Conservation (phyloP, 2,329 filamentous ascomycete species). For the Colletotrichum sp. region DNA sequence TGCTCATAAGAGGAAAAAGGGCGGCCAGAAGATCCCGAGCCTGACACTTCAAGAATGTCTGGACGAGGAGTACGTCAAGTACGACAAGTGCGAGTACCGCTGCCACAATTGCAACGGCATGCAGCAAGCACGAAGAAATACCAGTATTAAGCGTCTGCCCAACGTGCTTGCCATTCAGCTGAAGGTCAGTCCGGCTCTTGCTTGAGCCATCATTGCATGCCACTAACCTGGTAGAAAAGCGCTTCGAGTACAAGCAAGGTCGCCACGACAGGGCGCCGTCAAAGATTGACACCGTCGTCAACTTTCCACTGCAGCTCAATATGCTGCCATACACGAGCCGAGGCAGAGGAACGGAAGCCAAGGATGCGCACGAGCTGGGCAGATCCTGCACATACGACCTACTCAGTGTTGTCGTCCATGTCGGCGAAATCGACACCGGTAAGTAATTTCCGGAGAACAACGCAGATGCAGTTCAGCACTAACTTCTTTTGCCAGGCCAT, state of each 20-base stretch:
- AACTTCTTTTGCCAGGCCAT: conserved; percentile 54
- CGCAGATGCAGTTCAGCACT: neutral
- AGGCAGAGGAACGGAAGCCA: conserved; percentile 55
- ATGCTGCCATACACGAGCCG: conserved; percentile 88
- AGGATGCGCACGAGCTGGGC: conserved; percentile 59
- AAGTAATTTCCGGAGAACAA: conserved; percentile 61
- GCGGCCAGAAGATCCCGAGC: conserved; percentile 49
- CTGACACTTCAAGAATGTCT: conserved; percentile 76
- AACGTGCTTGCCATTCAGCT: conserved; percentile 92
- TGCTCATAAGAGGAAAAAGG: conserved; percentile 69
- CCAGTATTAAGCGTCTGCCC: conserved; percentile 83
- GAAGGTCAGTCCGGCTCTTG: conserved; percentile 65
- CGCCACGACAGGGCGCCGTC: conserved; percentile 72
- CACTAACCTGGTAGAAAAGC: conserved; percentile 36
- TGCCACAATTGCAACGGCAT: conserved; percentile 80
- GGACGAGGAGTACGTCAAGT: conserved; percentile 83
- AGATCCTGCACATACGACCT: conserved; percentile 83
- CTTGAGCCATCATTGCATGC: neutral
- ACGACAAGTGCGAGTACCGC: conserved; percentile 88
- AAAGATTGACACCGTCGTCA: conserved; percentile 87
- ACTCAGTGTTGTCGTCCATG: conserved; percentile 88
- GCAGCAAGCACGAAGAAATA: conserved; percentile 82
- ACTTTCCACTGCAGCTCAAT: conserved; percentile 86
- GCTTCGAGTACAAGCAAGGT: conserved; percentile 76
- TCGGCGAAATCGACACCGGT: conserved; percentile 90